phyloP scores from a whole-genome alignment of 441 rosid species.

The Syzygium syzygioides region DNA sequence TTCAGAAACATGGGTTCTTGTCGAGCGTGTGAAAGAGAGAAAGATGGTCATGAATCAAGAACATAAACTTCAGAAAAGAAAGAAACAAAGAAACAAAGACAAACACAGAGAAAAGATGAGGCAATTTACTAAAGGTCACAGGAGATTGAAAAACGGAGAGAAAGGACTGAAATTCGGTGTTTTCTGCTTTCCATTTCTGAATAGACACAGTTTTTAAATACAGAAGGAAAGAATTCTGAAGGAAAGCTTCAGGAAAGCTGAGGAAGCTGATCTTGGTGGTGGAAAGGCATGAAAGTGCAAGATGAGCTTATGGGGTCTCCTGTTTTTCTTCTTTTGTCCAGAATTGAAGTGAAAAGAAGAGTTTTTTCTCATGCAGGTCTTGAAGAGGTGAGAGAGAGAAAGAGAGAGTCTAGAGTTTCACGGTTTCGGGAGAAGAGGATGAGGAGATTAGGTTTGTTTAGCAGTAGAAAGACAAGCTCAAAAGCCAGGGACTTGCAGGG shows the following conservation, averaged over 20 bases:
- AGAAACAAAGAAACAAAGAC: background rate
- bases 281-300: background rate
- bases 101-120: background rate
- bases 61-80: background rate
- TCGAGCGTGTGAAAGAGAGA: conserved; percentile 20
- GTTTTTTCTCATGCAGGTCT: background rate
- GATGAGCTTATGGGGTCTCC: conserved; percentile 7
- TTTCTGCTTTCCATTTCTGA: background rate
- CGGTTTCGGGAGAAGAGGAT: conserved; percentile 24
- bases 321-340: conserved; percentile 10
- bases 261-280: conserved; percentile 16
- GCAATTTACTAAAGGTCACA: background rate
- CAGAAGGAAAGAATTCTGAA: background rate
- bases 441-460: conserved; percentile 29
- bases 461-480: conserved; percentile 48
- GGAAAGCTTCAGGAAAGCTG: conserved; percentile 2
- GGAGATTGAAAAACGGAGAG: background rate
- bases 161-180: background rate
- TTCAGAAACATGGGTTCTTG: conserved; percentile 72
- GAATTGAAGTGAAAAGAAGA: background rate
- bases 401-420: conserved; percentile 19
- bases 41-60: conserved; percentile 44
- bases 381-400: background rate
- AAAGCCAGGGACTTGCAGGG: conserved; percentile 50
- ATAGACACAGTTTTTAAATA: background rate